A percentile compares a stretch with the other conserved stretches of the same genome.
phyloP scores from a whole-genome alignment of 257 asterid genomes.

The Solanum clarkiae region DNA sequence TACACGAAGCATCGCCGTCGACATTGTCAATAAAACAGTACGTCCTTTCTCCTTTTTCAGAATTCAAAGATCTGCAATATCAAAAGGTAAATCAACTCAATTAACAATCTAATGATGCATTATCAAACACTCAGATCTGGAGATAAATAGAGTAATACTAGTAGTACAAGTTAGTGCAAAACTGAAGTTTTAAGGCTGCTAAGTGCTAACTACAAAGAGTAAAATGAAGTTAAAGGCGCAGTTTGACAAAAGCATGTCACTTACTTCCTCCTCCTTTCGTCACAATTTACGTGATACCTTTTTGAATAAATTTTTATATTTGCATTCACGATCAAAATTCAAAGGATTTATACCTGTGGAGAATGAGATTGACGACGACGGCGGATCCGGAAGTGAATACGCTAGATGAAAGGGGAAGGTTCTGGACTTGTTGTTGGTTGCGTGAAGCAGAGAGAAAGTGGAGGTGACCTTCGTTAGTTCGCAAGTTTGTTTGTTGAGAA shows the following conservation, averaged over 20 bases:
- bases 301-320: no score
- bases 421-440: neutral
- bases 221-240: neutral
- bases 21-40: neutral
- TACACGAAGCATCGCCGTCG: neutral
- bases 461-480: neutral
- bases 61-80: neutral
- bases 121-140: neutral
- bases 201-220: neutral
- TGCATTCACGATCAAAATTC: no score
- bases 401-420: neutral
- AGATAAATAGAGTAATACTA: neutral
- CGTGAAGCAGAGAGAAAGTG: neutral
- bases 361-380: neutral
- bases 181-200: neutral
- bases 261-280: neutral
- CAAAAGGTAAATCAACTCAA: neutral
- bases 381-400: neutral
- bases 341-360: no score
- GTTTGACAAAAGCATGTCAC: neutral
- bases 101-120: neutral
- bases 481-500: neutral
- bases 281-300: neutral
- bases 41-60: neutral
- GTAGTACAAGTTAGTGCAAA: neutral